Evolutionary conservation across 169 alveolate species (phyloP).

Genomic region (Plasmodium cynomolgi): DNA sequence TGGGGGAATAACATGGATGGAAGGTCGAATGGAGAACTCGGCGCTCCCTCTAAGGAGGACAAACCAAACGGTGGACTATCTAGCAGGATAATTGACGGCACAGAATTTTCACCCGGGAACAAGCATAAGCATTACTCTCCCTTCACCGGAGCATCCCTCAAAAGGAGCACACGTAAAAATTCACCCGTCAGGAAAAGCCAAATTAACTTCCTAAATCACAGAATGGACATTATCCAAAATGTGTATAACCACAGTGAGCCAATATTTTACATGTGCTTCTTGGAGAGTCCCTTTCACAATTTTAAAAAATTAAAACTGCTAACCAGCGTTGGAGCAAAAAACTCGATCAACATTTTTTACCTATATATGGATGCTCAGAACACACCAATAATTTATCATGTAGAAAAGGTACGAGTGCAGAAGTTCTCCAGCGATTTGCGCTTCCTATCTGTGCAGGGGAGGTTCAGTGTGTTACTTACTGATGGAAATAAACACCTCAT

Average conservation of each 20-base stretch:
- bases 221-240: constrained; percentile 41
- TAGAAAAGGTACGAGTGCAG: constrained; percentile 56
- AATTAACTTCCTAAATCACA: neutral
- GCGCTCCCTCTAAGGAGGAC: neutral
- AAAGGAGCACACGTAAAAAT: neutral
- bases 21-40: neutral
- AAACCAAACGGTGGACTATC: neutral
- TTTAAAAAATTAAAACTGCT: constrained; percentile 28
- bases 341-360: constrained; percentile 52
- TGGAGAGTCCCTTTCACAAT: constrained; percentile 32
- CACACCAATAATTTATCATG: constrained; percentile 44
- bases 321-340: constrained; percentile 64
- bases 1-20: neutral
- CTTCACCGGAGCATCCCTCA: neutral
- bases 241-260: constrained; percentile 65
- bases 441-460: constrained; percentile 59
- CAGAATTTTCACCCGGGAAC: neutral
- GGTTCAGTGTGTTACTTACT: neutral
- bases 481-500: constrained; percentile 1
- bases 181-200: neutral
- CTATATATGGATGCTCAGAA: constrained; percentile 2
- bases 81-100: neutral
- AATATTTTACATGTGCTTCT: constrained; percentile 45
- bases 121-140: neutral
- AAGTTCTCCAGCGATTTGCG: constrained; percentile 49